Conservation (phyloP, 768 basidiomycete species). For the Boletus barrowsii region DNA sequence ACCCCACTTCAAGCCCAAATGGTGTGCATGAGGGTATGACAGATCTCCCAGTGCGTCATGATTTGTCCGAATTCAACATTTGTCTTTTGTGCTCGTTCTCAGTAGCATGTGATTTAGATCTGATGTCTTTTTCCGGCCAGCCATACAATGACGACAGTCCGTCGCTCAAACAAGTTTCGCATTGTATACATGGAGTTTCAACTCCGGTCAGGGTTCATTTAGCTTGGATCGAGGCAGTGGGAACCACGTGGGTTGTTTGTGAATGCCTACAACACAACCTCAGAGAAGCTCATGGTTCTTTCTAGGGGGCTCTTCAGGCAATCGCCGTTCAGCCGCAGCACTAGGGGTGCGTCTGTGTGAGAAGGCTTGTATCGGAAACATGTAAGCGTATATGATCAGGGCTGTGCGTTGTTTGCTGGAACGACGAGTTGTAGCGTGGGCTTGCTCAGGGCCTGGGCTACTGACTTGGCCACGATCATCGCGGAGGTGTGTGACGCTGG, state of each 20-base stretch:
- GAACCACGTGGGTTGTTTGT: slow-evolving; percentile 3
- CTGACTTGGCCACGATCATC: slow-evolving; percentile 24
- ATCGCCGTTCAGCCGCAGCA: background rate
- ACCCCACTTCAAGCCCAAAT: background rate
- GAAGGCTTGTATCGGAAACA: background rate
- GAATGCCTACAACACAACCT: background rate
- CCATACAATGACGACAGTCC: background rate
- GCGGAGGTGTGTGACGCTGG: slow-evolving; percentile 9
- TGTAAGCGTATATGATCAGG: slow-evolving; percentile 5
- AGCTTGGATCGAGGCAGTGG: background rate
- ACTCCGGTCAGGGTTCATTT: background rate
- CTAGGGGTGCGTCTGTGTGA: background rate
- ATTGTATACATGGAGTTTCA: background rate
- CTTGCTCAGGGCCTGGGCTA: background rate
- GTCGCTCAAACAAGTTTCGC: background rate
- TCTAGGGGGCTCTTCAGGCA: slow-evolving; percentile 2
- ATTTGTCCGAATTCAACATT: background rate
- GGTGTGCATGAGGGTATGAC: background rate
- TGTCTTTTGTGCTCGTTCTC: background rate
- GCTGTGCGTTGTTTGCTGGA: slow-evolving; percentile 11
- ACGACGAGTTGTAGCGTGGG: background rate
- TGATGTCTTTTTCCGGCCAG: background rate
- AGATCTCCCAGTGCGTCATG: slow-evolving; percentile 4
- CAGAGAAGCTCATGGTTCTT: slow-evolving; percentile 1
- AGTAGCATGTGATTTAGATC: background rate